These are phyloP conservation scores for Chlamydomonas sp. DNA, from an alignment of 139 green algal species.

Conservation along the genomic window DNA sequence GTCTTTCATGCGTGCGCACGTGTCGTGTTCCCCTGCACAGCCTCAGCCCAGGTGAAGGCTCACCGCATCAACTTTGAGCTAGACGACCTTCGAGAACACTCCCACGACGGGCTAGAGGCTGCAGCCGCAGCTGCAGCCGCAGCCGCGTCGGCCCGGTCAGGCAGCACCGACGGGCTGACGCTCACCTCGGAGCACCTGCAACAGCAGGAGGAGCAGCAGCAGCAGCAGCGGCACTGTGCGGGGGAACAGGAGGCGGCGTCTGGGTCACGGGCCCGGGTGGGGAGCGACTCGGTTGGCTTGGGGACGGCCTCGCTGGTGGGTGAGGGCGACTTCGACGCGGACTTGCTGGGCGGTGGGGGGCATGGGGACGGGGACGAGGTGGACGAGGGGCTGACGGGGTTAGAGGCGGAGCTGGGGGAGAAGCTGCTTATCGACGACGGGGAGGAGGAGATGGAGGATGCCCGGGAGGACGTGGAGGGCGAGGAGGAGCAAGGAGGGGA, in stretches of 20 bases:
- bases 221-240: constrained; percentile 10
- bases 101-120: constrained; percentile 27
- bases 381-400: not conserved
- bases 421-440: not conserved
- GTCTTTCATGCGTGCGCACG: too few species aligned
- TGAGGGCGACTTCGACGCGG: too few species aligned
- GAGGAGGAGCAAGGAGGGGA: constrained; percentile 6
- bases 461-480: not conserved
- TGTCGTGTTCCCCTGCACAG: not conserved
- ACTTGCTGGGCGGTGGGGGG: too few species aligned
- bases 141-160: too few species aligned
- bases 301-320: too few species aligned
- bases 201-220: constrained; percentile 3
- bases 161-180: not conserved
- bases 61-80: constrained; percentile 28
- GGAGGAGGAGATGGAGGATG: constrained; percentile 4
- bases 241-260: not conserved
- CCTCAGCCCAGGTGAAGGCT: constrained; percentile 9
- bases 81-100: constrained; percentile 30
- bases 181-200: not conserved
- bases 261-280: not conserved
- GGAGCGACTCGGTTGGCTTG: not conserved
- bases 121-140: not conserved
- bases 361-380: constrained; percentile 28
- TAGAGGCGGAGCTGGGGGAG: not conserved